Conservation (phyloP, 1,284 basidiomycete genomes). For the Apiotrichum montevideense region DNA sequence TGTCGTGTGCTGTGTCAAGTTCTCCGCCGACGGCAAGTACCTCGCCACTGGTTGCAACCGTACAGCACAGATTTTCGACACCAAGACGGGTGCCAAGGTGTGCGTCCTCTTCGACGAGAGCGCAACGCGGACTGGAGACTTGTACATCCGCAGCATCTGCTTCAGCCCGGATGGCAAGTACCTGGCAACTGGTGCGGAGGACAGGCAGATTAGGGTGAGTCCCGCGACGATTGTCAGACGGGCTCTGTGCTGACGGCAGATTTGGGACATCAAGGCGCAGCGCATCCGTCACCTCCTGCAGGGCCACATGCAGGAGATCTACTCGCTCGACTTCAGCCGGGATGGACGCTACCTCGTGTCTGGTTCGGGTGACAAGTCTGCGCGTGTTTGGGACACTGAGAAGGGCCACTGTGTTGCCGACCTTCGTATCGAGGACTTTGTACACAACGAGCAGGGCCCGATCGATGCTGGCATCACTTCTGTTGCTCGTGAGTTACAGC, state of each 20-base stretch:
- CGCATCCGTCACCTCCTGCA: constrained; percentile 66
- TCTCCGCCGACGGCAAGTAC: constrained; percentile 80
- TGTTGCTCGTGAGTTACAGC: constrained; percentile 41
- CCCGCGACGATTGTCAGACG: background rate
- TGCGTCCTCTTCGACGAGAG: constrained; percentile 65
- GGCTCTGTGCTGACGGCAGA: constrained; percentile 48
- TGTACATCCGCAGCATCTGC: constrained; percentile 76
- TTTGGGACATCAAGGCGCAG: constrained; percentile 77
- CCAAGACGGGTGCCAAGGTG: constrained; percentile 71
- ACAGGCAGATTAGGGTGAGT: constrained; percentile 69
- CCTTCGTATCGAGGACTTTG: constrained; percentile 49
- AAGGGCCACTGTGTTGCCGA: constrained; percentile 54
- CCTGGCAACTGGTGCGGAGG: constrained; percentile 77
- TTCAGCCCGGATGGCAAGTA: constrained; percentile 76
- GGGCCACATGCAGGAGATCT: constrained; percentile 85
- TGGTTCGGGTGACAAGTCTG: constrained; percentile 81
- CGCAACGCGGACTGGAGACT: constrained; percentile 60
- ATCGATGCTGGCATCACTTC: constrained; percentile 69
- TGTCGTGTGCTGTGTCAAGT: constrained; percentile 89
- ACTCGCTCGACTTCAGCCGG: constrained; percentile 76
- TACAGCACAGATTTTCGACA: constrained; percentile 83
- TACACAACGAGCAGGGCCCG: constrained; percentile 51
- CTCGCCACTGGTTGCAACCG: constrained; percentile 88
- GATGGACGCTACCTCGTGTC: constrained; percentile 80
- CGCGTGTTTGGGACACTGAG: constrained; percentile 80